phyloP scores from a whole-genome alignment of 179 eudicot species.

The Nepenthes alata region DNA sequence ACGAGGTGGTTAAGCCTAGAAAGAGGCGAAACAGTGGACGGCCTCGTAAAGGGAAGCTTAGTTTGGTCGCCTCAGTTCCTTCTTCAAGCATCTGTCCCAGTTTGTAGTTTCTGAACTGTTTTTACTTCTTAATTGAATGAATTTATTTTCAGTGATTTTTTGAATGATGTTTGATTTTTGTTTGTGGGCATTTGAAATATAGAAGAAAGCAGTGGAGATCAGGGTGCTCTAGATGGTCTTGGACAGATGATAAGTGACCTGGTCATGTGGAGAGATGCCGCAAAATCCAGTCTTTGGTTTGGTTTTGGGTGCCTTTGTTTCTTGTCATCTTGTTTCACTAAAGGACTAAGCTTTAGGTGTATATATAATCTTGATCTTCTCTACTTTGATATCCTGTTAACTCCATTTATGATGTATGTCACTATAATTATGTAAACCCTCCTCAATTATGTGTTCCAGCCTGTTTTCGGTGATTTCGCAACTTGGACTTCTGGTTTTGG shows the following conservation, averaged over 20 bases:
- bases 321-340: slow-evolving; percentile 82
- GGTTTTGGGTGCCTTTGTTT: slow-evolving; percentile 84
- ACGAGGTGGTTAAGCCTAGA: slow-evolving; percentile 41
- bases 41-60: slow-evolving; percentile 46
- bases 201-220: slow-evolving; percentile 36
- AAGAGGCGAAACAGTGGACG: slow-evolving; percentile 45
- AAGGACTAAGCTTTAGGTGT: slow-evolving; percentile 63
- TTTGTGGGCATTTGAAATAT: slow-evolving; percentile 1
- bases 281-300: slow-evolving; percentile 92
- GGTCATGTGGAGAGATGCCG: slow-evolving; percentile 78
- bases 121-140: background rate
- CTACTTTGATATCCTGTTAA: background rate
- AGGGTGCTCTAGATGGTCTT: slow-evolving; percentile 43
- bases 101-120: background rate
- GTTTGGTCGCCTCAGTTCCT: slow-evolving; percentile 21
- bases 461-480: slow-evolving; percentile 62
- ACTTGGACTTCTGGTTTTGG: slow-evolving; percentile 69
- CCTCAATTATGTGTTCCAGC: slow-evolving; percentile 24
- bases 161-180: background rate
- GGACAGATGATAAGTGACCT: slow-evolving; percentile 49
- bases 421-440: background rate
- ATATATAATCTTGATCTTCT: background rate
- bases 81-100: slow-evolving; percentile 30
- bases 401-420: background rate
- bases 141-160: background rate